phyloP scores from a whole-genome alignment of 345 rosid species.

The Lepidium aucheri region DNA sequence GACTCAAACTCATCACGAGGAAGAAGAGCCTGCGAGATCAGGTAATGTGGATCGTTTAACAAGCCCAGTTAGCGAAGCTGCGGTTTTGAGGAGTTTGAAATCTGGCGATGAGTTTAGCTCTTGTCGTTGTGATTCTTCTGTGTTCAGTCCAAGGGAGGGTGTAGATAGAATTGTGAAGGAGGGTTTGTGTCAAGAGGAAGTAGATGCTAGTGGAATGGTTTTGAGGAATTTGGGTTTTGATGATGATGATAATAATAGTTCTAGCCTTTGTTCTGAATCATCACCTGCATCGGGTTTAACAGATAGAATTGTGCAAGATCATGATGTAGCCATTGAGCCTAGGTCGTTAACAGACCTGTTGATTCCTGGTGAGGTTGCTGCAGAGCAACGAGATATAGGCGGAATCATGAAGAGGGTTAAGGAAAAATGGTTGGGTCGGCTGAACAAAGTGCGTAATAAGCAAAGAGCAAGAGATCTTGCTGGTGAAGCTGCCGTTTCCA shows the following conservation, averaged over 20 bases:
- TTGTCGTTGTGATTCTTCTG: constrained; percentile 29
- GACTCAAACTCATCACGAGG: not conserved
- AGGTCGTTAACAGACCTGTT: not conserved
- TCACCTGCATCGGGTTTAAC: not conserved
- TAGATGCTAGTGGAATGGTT: constrained; percentile 39
- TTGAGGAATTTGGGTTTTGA: constrained; percentile 33
- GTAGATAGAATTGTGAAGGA: constrained; percentile 9
- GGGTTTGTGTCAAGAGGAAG: constrained; percentile 17
- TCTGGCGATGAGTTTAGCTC: constrained; percentile 54
- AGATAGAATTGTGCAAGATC: constrained; percentile 10
- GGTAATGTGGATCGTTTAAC: constrained; percentile 22
- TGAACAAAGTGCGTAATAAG: constrained; percentile 34
- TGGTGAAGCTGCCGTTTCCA: constrained; percentile 23
- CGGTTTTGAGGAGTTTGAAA: constrained; percentile 35
- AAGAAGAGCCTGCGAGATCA: not conserved
- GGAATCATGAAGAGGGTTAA: constrained; percentile 37
- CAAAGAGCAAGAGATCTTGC: not conserved
- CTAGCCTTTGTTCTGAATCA: constrained; percentile 36
- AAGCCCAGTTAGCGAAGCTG: constrained; percentile 32
- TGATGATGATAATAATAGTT: constrained; percentile 47
- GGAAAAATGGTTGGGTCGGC: constrained; percentile 53
- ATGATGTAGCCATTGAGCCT: not conserved
- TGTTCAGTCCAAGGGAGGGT: constrained; percentile 19
- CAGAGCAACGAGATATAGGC: constrained; percentile 11
- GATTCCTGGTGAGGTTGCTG: not conserved